These are phyloP conservation scores for Fusarium acutatum DNA, from an alignment of 2,329 filamentous ascomycete species.

Conservation along the genomic window DNA sequence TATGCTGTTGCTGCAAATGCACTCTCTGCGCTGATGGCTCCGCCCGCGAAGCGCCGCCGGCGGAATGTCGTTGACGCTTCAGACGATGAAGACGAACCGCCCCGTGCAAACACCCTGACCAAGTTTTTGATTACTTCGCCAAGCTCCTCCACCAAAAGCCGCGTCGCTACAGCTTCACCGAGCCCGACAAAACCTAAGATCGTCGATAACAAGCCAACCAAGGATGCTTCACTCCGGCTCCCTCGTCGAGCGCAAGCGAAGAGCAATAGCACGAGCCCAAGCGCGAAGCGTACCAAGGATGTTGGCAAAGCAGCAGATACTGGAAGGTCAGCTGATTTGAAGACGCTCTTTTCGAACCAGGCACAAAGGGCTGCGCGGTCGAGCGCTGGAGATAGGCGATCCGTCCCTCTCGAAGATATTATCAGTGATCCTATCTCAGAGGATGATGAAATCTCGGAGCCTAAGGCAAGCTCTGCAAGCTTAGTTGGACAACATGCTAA, in stretches of 20 bases:
- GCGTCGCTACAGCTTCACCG: slow-evolving; percentile 49
- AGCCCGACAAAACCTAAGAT: slow-evolving; percentile 51
- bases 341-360: slow-evolving; percentile 69
- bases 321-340: slow-evolving; percentile 64
- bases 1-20: slow-evolving; percentile 40
- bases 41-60: slow-evolving; percentile 67
- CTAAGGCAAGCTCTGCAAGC: slow-evolving; percentile 60
- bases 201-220: slow-evolving; percentile 31
- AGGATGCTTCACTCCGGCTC: slow-evolving; percentile 31
- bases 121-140: slow-evolving; percentile 65
- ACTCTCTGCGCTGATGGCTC: slow-evolving; percentile 58
- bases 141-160: slow-evolving; percentile 48
- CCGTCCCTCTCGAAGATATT: slow-evolving; percentile 56
- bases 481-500: slow-evolving; percentile 64
- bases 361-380: slow-evolving; percentile 57
- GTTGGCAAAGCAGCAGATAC: slow-evolving; percentile 56
- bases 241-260: slow-evolving; percentile 42
- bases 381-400: slow-evolving; percentile 42
- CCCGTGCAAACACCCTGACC: slow-evolving; percentile 56
- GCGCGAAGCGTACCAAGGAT: slow-evolving; percentile 52
- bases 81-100: slow-evolving; percentile 59
- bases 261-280: slow-evolving; percentile 45
- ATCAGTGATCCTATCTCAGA: slow-evolving; percentile 67
- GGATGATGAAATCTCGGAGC: slow-evolving; percentile 64
- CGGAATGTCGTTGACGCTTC: slow-evolving; percentile 62